Evolutionary conservation across 2,329 filamentous ascomycete species (phyloP).

Genomic region (Cercospora nicotianae): DNA sequence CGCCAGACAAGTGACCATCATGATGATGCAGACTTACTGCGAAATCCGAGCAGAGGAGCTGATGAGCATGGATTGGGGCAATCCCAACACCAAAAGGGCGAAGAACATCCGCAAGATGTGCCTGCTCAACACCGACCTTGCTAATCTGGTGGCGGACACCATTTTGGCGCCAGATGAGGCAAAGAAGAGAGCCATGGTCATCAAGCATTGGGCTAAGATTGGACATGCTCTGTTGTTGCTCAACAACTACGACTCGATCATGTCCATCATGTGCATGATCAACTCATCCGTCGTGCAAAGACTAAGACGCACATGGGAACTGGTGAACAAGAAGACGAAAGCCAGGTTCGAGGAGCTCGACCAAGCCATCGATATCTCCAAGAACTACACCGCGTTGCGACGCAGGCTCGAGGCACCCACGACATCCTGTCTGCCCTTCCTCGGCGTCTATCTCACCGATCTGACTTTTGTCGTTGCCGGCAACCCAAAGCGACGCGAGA

Average conservation of each 20-base stretch:
- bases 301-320: constrained; percentile 87
- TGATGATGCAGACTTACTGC: constrained; percentile 88
- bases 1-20: constrained; percentile 87
- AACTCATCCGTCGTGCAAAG: constrained; percentile 90
- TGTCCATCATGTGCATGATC: constrained; percentile 94
- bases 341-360: constrained; percentile 75
- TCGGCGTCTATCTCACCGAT: constrained; percentile 95
- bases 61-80: constrained; percentile 89
- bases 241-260: constrained; percentile 93
- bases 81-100: constrained; percentile 74
- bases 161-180: constrained; percentile 85
- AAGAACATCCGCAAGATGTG: constrained; percentile 95
- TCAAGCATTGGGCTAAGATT: constrained; percentile 99
- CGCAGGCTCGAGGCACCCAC: constrained; percentile 75
- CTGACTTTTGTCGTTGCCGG: constrained; percentile 94
- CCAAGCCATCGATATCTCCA: constrained; percentile 80
- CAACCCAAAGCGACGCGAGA: constrained; percentile 79
- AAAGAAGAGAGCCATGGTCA: constrained; percentile 84
- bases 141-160: constrained; percentile 88
- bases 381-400: constrained; percentile 87
- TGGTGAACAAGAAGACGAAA: constrained; percentile 80
- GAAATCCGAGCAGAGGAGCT: constrained; percentile 90
- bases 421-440: constrained; percentile 89
- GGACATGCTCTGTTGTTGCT: constrained; percentile 81
- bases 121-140: constrained; percentile 84